These are phyloP conservation scores for Neonothopanus nambi DNA, from an alignment of 1,284 basidiomycete genomes.

Conservation along the genomic window DNA sequence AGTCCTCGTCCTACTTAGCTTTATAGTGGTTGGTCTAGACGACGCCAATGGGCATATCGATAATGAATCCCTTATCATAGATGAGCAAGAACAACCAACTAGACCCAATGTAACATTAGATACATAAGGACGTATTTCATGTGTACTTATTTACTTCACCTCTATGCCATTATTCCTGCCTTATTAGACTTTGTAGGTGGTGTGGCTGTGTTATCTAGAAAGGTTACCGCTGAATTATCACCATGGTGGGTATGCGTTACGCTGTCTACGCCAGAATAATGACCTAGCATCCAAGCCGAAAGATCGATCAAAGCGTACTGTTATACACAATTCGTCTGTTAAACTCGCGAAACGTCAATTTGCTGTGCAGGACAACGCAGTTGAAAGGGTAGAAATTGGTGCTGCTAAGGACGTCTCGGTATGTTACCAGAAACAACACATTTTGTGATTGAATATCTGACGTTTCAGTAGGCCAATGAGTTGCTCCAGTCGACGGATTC, in stretches of 20 bases:
- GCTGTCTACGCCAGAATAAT: background rate
- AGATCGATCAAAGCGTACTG: slow-evolving; percentile 47
- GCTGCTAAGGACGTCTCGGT: slow-evolving; percentile 39
- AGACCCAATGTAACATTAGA: background rate
- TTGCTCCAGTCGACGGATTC: slow-evolving; percentile 37
- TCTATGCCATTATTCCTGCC: no score
- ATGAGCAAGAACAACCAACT: background rate
- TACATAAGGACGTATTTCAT: background rate
- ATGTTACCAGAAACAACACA: slow-evolving; percentile 20
- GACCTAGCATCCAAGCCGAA: slow-evolving; percentile 49
- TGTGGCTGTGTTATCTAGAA: no score
- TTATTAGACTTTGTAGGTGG: no score
- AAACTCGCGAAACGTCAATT: slow-evolving; percentile 50
- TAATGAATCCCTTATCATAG: no score
- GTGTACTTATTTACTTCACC: background rate
- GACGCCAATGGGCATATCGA: slow-evolving; percentile 35
- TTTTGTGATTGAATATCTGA: background rate
- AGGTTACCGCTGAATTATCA: background rate
- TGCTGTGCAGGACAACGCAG: slow-evolving; percentile 46
- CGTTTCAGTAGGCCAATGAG: slow-evolving; percentile 41
- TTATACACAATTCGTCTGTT: slow-evolving; percentile 52
- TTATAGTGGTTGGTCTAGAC: slow-evolving; percentile 66
- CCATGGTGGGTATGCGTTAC: background rate
- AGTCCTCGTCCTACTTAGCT: slow-evolving; percentile 64
- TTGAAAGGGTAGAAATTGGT: slow-evolving; percentile 50